phyloP scores from a whole-genome alignment of 1,284 basidiomycete genomes.

The Trichosporon sp. region DNA sequence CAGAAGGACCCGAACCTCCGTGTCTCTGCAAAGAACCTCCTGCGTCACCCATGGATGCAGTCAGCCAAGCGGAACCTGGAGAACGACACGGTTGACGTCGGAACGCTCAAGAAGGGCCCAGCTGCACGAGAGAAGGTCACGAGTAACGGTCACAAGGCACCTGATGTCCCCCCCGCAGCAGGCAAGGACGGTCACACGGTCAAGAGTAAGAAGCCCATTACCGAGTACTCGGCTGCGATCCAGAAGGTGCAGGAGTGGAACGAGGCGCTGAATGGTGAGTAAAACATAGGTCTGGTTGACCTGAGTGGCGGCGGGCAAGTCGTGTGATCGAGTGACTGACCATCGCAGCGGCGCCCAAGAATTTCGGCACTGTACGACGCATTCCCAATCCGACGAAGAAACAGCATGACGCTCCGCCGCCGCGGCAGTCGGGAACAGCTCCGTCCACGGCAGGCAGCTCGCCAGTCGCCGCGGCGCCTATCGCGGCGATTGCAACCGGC shows the following conservation, averaged over 20 bases:
- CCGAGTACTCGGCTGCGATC: conserved; percentile 85
- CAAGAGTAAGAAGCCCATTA: conserved; percentile 56
- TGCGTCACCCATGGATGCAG: conserved; percentile 93
- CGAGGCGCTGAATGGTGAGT: conserved; percentile 81
- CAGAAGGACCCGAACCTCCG: conserved; percentile 95
- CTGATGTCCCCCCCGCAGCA: background rate
- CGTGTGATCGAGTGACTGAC: conserved; percentile 46
- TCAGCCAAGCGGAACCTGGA: conserved; percentile 50
- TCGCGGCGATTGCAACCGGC: conserved; percentile 8
- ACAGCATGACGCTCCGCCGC: background rate
- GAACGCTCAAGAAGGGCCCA: background rate
- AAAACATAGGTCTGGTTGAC: background rate
- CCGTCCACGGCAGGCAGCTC: background rate
- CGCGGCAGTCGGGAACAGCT: background rate
- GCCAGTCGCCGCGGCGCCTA: background rate
- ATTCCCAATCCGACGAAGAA: conserved; percentile 7
- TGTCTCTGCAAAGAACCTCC: conserved; percentile 85
- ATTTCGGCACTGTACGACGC: conserved; percentile 29
- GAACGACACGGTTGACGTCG: background rate
- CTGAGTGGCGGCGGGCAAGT: background rate
- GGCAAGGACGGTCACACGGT: conserved; percentile 40
- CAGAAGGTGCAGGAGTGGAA: conserved; percentile 97
- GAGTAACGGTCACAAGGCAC: conserved; percentile 46
- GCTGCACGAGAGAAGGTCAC: background rate
- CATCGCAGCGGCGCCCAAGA: conserved; percentile 51